These are phyloP conservation scores for Mariannaea sp. DNA, from an alignment of 2,329 filamentous ascomycete species.

Conservation along the genomic window DNA sequence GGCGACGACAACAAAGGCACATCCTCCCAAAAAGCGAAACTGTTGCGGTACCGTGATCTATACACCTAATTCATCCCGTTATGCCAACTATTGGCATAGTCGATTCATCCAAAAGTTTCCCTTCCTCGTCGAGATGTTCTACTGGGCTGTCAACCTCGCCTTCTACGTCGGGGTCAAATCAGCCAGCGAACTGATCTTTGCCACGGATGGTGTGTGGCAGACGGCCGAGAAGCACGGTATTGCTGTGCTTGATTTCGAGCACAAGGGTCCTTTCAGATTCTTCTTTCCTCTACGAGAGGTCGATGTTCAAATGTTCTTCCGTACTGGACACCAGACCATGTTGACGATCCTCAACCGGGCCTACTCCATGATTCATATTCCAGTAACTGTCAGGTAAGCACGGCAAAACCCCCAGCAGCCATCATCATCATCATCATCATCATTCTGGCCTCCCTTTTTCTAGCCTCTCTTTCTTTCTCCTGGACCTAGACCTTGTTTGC, in stretches of 20 bases:
- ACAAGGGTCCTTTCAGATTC: slow-evolving; percentile 53
- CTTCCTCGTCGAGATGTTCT: slow-evolving; percentile 75
- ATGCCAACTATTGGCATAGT: slow-evolving; percentile 63
- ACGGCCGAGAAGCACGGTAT: slow-evolving; percentile 61
- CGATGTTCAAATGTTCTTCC: slow-evolving; percentile 61
- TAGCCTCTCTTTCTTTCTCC: too few relatives aligned
- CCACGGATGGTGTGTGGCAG: slow-evolving; percentile 55
- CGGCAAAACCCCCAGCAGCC: too few relatives aligned
- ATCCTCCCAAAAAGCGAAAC: slow-evolving; percentile 53
- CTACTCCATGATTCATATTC: slow-evolving; percentile 65
- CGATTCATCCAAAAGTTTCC: slow-evolving; percentile 68
- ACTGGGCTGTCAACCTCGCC: slow-evolving; percentile 69
- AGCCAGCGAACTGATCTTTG: slow-evolving; percentile 40
- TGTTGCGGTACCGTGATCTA: slow-evolving; percentile 55
- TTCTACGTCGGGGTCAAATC: slow-evolving; percentile 55
- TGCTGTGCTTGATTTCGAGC: slow-evolving; percentile 59
- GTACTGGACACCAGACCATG: slow-evolving; percentile 56
- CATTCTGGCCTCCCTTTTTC: slow-evolving; percentile 20
- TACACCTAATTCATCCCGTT: slow-evolving; percentile 66
- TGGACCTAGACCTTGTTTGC: too few relatives aligned
- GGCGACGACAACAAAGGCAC: slow-evolving; percentile 31
- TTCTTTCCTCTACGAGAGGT: slow-evolving; percentile 58
- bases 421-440: too few relatives aligned
- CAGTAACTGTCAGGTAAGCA: slow-evolving; percentile 60
- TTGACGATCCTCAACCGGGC: slow-evolving; percentile 62